Evolutionary conservation across 805 yeast species (phyloP), one percentile per base, ranked within the genome.

Genomic region (Wickerhamiella lipophila): DNA sequence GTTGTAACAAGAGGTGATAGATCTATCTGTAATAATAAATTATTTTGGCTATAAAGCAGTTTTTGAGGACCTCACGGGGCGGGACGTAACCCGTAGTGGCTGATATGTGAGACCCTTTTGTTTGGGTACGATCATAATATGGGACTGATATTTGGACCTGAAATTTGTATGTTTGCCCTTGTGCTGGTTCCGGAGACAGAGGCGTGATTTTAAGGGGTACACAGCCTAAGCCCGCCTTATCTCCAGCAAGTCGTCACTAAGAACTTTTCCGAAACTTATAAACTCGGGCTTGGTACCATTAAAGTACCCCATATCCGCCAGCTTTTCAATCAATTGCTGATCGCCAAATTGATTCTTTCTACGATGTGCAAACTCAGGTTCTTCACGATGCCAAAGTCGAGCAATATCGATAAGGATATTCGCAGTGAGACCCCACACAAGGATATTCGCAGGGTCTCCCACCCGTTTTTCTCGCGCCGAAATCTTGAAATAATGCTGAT

Each of bases 381-480:
- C 63, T 8, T 44, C 29, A 7, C 50, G 58, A 41, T 52, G 64
- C 13, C 61, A 66, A 5, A 65, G 42, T 9, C 66, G 55, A 3
- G 72, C 72, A 9, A 60, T 53, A 47, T 68, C 73, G 1, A 68
- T 54, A 18, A 68, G 60, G 5, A 69, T 64, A 30, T 67, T 60
- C 3, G 72, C 72, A 1, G 72, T 68, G 19, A 68, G 53, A 0
- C 72, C 72, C 73, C 73, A 68, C 6, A 68, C 66, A 6, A 56
- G 55, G 47, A 59, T 53, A 49, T 55, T 56, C 16, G 55, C 56
- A 1, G 59, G 56, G 29, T 62, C 64, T 13, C 66, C 67, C 1
- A 63, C 55, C 11, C 46, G 27, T 48, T 62, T 63, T 15, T 53
- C 55, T 3, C 52, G 49, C 0, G 61, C 52, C 12, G 49, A 52